A percentile compares a stretch with the other conserved stretches of the same genome.
Conservation (phyloP, 1,284 basidiomycete species). For the Leccinum huronense region DNA sequence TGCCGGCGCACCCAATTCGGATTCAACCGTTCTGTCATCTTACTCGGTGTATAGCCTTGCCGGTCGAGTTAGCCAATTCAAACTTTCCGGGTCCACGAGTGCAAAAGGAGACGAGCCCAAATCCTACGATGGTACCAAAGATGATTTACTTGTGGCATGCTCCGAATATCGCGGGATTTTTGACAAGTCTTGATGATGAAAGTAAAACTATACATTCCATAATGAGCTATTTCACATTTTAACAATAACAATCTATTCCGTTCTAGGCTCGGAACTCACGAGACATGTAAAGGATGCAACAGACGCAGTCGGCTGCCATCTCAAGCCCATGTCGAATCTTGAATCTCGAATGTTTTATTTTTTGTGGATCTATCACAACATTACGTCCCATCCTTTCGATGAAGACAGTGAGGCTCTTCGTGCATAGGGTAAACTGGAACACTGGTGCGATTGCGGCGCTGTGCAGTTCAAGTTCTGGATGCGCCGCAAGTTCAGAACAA, state of each 20-base stretch:
- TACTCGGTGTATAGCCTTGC: constrained; percentile 23
- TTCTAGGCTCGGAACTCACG: constrained; percentile 22
- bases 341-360: constrained; percentile 10
- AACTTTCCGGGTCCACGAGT: constrained; percentile 13
- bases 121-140: constrained; percentile 7
- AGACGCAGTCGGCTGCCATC: constrained; percentile 20
- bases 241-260: not conserved
- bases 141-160: constrained; percentile 35
- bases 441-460: constrained; percentile 55
- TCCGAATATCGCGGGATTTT: constrained; percentile 43
- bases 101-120: not conserved
- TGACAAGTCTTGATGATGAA: constrained; percentile 30
- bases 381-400: not conserved
- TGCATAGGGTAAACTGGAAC: constrained; percentile 49
- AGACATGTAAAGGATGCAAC: constrained; percentile 27
- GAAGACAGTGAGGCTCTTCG: constrained; percentile 35
- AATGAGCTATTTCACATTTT: not conserved
- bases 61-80: constrained; percentile 18
- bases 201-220: constrained; percentile 5
- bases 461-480: constrained; percentile 47
- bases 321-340: constrained; percentile 17
- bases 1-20: not conserved
- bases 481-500: constrained; percentile 15
- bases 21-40: constrained; percentile 1
- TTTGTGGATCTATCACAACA: constrained; percentile 4